phyloP scores from a whole-genome alignment of 768 basidiomycete genomes.

The Russula earlei region DNA sequence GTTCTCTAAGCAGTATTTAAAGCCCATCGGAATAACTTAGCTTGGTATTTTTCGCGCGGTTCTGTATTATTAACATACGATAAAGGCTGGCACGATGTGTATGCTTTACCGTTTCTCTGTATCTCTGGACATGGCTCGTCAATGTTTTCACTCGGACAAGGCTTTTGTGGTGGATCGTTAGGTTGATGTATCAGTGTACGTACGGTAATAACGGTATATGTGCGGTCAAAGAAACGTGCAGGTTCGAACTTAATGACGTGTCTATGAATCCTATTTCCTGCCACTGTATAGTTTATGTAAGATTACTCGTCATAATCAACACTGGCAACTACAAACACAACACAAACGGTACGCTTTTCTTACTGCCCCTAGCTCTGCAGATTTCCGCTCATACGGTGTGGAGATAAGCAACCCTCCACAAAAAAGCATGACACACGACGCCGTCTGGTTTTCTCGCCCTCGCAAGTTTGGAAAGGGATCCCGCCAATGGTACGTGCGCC shows the following conservation, averaged over 20 bases:
- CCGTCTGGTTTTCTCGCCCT: constrained; percentile 95
- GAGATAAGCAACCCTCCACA: not conserved
- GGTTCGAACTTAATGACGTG: not conserved
- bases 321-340: no score
- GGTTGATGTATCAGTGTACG: no score
- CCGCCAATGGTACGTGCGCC: constrained; percentile 72
- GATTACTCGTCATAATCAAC: not conserved
- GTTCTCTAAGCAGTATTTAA: not conserved
- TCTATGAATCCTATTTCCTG: constrained; percentile 6
- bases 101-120: not conserved
- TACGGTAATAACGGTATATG: no score
- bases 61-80: not conserved
- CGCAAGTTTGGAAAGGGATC: constrained; percentile 93
- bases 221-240: no score
- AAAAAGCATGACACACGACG: constrained; percentile 89
- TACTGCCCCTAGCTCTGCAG: not conserved
- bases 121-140: not conserved
- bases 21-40: not conserved
- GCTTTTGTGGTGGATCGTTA: not conserved
- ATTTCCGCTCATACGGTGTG: not conserved
- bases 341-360: not conserved
- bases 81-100: not conserved
- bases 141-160: not conserved
- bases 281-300: constrained; percentile 19
- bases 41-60: not conserved